Evolutionary conservation across 306 rosid genomes (phyloP), one percentile per base, ranked within the genome.

Genomic region (Prunus davidiana): DNA sequence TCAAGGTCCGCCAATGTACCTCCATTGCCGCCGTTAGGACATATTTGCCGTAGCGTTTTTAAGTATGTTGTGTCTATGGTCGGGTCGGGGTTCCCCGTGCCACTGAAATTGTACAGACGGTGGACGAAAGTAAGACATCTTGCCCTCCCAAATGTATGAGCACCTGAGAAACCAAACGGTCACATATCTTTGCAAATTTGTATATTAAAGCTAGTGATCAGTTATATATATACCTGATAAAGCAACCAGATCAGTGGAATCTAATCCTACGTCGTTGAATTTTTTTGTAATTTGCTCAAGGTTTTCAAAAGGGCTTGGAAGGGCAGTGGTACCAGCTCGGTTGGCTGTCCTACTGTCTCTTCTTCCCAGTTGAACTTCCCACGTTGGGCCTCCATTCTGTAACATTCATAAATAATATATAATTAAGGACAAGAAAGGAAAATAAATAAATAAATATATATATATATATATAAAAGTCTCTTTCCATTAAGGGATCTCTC

Each of bases 371-470:
- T 63, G 64, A 78, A 91, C 97, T 52, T 19, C 83, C 98, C 97
- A 93, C 9, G 64, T 64, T 0, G 93, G 97, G 58, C 98, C 96
- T 72, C 96, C 96, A 72, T 93, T 93, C 98, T 93, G 76, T 71
- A 79, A 82, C n/a, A 15, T 8, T 20, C 6, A 67, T 24, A 45
- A 7, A 6, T 8, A 45, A 28, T 14, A 52, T 5, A 52, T 14
- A 4, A 4, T 5, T 15, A 14, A 47, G 2, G 20, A 3, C 57
- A 52, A 52, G 3, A 27, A 2, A 2, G 30, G 25, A 24, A 24
- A 1, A 24, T 24, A 24, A 0, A 24, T 24, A 24, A 0, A 24
- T 24, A 24, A 0, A 24, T 24, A 27, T 27, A 27, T 27, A 27
- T 27, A 27, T 27, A 27, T 27, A 27, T 27, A 27, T 27, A 27